A percentile compares a stretch with the other conserved stretches of the same genome.
These are phyloP conservation scores for Cavenderia fasciculata DNA, from an alignment of 78 protist genomes.

Conservation along the genomic window DNA sequence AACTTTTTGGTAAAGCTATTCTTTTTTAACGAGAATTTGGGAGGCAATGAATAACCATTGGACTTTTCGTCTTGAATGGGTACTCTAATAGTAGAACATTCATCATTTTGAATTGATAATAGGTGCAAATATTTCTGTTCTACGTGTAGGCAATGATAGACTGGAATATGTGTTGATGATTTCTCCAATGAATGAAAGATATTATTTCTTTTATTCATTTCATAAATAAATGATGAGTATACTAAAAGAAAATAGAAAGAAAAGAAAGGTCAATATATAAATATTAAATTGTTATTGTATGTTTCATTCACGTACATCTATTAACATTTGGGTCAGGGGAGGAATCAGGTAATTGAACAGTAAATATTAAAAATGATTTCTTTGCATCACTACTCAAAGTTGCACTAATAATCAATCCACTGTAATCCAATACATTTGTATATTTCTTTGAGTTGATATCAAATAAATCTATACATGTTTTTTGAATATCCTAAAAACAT, in stretches of 20 bases:
- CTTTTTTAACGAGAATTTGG: background rate
- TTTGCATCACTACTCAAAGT: conserved; percentile 20
- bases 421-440: background rate
- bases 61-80: conserved; percentile 4
- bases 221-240: conserved; percentile 66
- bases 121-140: background rate
- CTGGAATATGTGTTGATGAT: conserved; percentile 4
- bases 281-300: background rate
- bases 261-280: background rate
- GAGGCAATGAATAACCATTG: conserved; percentile 5
- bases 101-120: conserved; percentile 26
- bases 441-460: conserved; percentile 32
- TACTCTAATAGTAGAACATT: conserved; percentile 33
- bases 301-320: conserved; percentile 8
- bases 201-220: conserved; percentile 15
- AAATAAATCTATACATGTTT: conserved; percentile 51
- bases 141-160: conserved; percentile 45
- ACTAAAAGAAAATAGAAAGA: background rate
- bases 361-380: conserved; percentile 47
- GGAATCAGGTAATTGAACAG: conserved; percentile 46
- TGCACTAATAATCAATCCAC: conserved; percentile 44
- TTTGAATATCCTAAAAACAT: conserved; percentile 9
- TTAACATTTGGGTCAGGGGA: background rate
- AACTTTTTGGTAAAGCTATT: background rate
- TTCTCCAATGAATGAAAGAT: conserved; percentile 20